A percentile compares a stretch with the other conserved stretches of the same genome.
Evolutionary conservation across 2,329 filamentous ascomycete genomes (phyloP).

Genomic region (Hypoxylon sp.): DNA sequence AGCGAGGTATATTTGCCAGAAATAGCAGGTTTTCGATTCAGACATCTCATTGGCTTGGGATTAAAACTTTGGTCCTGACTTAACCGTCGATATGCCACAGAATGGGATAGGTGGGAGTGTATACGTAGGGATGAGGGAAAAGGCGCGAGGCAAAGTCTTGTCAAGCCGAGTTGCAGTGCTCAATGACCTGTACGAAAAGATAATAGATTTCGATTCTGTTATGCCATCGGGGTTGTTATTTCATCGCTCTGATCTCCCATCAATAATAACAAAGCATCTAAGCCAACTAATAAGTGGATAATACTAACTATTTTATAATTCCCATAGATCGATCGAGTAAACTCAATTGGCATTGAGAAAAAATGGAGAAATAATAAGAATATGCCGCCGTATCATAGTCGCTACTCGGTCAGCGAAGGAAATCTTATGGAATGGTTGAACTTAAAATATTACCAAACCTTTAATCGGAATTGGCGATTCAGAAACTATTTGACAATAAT

Average conservation of each 20-base stretch:
- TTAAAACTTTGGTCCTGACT: conserved; percentile 7
- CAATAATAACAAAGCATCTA: background rate
- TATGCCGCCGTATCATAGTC: background rate
- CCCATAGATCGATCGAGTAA: background rate
- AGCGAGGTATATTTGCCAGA: conserved; percentile 24
- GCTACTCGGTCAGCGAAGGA: background rate
- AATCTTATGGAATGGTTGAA: background rate
- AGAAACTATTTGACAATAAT: background rate
- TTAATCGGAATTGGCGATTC: background rate
- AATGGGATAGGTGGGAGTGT: conserved; percentile 20
- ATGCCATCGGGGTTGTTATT: background rate
- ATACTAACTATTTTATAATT: background rate
- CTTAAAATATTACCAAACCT: background rate
- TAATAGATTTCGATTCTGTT: conserved; percentile 39
- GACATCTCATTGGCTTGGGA: conserved; percentile 12
- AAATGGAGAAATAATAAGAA: background rate
- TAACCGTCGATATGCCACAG: conserved; percentile 10
- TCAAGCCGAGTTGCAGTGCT: conserved; percentile 22
- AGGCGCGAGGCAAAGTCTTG: conserved; percentile 16
- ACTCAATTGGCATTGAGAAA: background rate
- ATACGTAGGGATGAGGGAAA: conserved; percentile 35
- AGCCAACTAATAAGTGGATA: no score
- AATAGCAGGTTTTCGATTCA: conserved; percentile 23
- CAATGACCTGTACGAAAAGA: conserved; percentile 47
- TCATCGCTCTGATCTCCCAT: background rate